phyloP scores from a whole-genome alignment of 495 filamentous ascomycete species.

The Podospora australis region DNA sequence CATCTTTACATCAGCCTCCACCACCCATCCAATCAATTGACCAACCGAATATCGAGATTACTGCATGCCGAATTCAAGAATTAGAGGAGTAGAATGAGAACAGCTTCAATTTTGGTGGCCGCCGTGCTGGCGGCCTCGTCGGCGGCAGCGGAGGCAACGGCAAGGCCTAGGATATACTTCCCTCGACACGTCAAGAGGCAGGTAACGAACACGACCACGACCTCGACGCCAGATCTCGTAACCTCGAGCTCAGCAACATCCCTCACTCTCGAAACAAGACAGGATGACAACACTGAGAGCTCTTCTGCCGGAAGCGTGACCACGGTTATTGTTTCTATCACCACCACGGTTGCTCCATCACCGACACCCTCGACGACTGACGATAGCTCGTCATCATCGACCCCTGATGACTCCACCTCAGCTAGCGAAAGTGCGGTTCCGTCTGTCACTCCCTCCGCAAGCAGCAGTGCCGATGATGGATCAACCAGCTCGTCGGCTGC shows the following conservation, averaged over 20 bases:
- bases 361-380: background rate
- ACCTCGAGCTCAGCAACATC: background rate
- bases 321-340: background rate
- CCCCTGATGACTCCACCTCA: background rate
- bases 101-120: constrained; percentile 43
- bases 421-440: background rate
- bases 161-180: constrained; percentile 52
- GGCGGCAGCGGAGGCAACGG: constrained; percentile 36
- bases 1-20: background rate
- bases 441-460: background rate
- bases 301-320: background rate
- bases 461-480: background rate
- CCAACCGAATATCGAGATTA: constrained; percentile 1
- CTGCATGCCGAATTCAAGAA: constrained; percentile 12
- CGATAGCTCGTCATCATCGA: background rate
- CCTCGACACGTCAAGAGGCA: constrained; percentile 55
- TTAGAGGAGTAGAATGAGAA: constrained; percentile 38
- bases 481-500: too few relatives aligned
- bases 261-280: background rate
- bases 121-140: constrained; percentile 47
- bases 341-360: background rate
- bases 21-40: background rate
- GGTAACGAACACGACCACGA: constrained; percentile 33
- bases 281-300: background rate
- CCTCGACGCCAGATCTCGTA: background rate